Base-by-base conservation (phyloP, 306 rosid genomes). In the Hippophae gyantsensis region DNA sequence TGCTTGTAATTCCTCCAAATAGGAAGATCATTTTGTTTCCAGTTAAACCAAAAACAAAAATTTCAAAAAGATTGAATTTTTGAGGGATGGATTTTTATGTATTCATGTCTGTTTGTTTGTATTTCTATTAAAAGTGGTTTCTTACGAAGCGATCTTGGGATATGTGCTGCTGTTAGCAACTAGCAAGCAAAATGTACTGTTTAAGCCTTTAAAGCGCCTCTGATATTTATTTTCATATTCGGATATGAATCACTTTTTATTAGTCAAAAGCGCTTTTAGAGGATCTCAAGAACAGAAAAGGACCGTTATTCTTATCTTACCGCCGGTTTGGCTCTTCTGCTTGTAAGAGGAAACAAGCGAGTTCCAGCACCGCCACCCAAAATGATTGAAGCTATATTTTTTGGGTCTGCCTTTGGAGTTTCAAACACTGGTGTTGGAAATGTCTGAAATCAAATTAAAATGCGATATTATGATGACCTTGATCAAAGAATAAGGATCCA, bases 321-420 rank as follows among this genome's bases (percentile, higher is more conserved):
- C 72, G 97, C 97, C 0, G 97, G 97, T 61, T 87, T 90, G 64
- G 97, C 94, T 77, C 97, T 87, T 74, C 57, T 76, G 69, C 89
- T 64, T 57, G 97, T 87, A 13, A 90, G 97, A 73, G 95, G 97
- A 79, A 79, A 84, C 40, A 90, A 70, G 60, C 94, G 94, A 76
- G 95, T 90, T 57, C 97, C 97, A 57, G 90, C 97, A 65, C 97
- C 97, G 49, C 97, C 95, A 43, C 95, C 95, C 76, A 90, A 69
- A n/a, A 90, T 82, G 67, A 90, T 82, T 0, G 97, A 84, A 81
- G 95, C 97, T 8, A 90, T 85, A 48, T 77, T 81, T 32, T 75
- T 86, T 6, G 97, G 94, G 67, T 90, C 90, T 43, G 83, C 94
- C 69, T 18, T 48, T 13, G 80, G 80, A 56, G 69, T 49, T 52